Evolutionary conservation across 148 eudicot species (phyloP), one percentile per base, ranked within the genome.

Genomic region (Fagopyrum homotropicum): DNA sequence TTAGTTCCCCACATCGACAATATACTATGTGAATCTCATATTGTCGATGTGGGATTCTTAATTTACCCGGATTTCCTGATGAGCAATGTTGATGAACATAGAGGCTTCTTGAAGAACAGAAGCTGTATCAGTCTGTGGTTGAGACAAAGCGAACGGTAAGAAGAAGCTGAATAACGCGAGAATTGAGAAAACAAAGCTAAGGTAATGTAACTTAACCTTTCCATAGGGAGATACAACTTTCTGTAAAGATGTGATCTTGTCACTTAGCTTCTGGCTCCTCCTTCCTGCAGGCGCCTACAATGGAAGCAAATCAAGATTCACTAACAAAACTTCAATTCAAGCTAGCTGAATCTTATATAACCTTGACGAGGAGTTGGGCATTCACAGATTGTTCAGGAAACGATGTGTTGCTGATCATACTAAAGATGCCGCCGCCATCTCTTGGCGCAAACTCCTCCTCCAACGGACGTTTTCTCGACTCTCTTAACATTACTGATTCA

Each of bases 191-290:
- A 15, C 17, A 35, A 44, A 14, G 50, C 5, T 55, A n/a, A 29
- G 30, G 49, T 50, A 22, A n/a, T 74, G 51, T 22, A 70, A 30
- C 56, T 44, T 55, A 29, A 86, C 92, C 88, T 89, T 89, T 76
- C 92, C 92, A 68, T 86, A 89, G 61, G 92, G 92, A 43, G 85
- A 89, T 69, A 89, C 92, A 55, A 89, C 76, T 75, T 86, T 86
- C 43, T 89, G 92, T 4, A 89, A 87, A 48, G 87, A 85, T 45
- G 85, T 76, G 75, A 89, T 85, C 76, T 76, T 86, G 77, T 89
- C 88, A 69, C 87, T 85, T 55, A 89, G 77, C 72, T 86, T 89
- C 48, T 89, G 89, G 77, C 89, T 85, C 77, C 83, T 80, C 75
- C 79, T 86, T 35, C 40, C 40, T 35, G 71, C 76, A 5, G 88